Conservation (phyloP, 768 basidiomycete genomes). For the Leccinellum luteum region DNA sequence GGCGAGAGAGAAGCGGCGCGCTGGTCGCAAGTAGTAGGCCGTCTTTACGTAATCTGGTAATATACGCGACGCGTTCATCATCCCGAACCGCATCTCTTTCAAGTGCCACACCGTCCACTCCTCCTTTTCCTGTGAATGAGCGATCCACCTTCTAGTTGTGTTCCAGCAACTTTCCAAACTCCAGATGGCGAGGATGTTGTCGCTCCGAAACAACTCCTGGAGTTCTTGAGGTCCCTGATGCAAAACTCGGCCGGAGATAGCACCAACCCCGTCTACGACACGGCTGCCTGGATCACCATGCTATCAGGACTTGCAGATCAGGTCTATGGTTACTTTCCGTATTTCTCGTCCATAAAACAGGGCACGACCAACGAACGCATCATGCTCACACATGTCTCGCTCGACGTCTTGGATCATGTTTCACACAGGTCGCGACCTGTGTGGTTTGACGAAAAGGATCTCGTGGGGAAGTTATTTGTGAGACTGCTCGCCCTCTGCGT, state of each 20-base stretch:
- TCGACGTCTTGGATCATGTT: constrained; percentile 53
- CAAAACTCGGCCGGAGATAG: constrained; percentile 34
- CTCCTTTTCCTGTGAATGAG: constrained; percentile 19
- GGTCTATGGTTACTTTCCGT: constrained; percentile 54
- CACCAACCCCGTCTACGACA: constrained; percentile 32
- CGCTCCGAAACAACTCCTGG: constrained; percentile 39
- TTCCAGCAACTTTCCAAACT: constrained; percentile 33
- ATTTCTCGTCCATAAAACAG: constrained; percentile 50
- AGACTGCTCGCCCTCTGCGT: constrained; percentile 53
- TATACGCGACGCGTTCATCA: neutral
- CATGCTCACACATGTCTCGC: constrained; percentile 49
- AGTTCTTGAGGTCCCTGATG: constrained; percentile 42
- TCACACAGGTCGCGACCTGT: constrained; percentile 50
- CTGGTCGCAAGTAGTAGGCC: constrained; percentile 65
- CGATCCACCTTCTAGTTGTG: constrained; percentile 21
- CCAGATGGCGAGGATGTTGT: constrained; percentile 23
- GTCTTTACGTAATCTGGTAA: neutral
- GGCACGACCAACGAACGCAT: constrained; percentile 55
- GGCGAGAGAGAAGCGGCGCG: constrained; percentile 67
- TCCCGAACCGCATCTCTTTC: too few species aligned
- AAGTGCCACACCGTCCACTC: neutral
- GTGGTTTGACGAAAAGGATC: constrained; percentile 42
- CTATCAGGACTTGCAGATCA: constrained; percentile 52
- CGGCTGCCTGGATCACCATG: constrained; percentile 48
- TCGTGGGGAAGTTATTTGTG: constrained; percentile 49